Evolutionary conservation across 1,284 basidiomycete species (phyloP), one percentile per base, ranked within the genome.

Genomic region (Sphaerobolus stellatus): DNA sequence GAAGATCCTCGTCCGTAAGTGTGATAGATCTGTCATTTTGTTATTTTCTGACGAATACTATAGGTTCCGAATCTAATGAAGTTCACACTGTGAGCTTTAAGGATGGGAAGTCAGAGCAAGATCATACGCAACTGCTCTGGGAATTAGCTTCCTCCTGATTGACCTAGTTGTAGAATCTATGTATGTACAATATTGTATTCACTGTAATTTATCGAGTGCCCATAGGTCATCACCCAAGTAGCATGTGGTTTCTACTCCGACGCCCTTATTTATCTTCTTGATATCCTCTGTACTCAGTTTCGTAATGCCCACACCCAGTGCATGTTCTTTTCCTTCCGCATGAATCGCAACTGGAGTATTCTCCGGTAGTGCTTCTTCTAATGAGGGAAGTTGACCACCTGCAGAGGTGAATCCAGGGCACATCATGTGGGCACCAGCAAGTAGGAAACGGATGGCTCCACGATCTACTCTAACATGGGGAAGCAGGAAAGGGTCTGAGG

Each of bases 361-460:
- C 44, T 83, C 80, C 16, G 84, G 78, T 34, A 98, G 73, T 1
- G 83, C 87, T 30, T 74, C 74, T 30, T 88, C 85, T 24, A 82
- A 71, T 6, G 92, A 84, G 0, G 96, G 95, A 1, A 99, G 83
- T 62, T 82, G 80, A 14, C 95, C 97, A 14, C 96, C 97, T 38
- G 86, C 79, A 27, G 95, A 98, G 22, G 94, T 94, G 54, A 99
- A 76, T 9, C 97, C 97, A 3, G 96, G 97, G 62, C 92, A 94
- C 93, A 96, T 96, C 92, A 96, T 95, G 74, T 91, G 86, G 46
- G 93, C 93, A 29, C 93, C 92, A 7, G 87, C 89, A 43, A 99
- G 84, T 24, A 99, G 81, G 73, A 98, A 99, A 49, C 95, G 92
- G 75, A 99, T 99, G 41, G 97, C 97, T 51, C 97, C 97, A 50